These are phyloP conservation scores for Aegilops bicornis DNA, from an alignment of 176 grass and related monocot genomes.

Conservation along the genomic window DNA sequence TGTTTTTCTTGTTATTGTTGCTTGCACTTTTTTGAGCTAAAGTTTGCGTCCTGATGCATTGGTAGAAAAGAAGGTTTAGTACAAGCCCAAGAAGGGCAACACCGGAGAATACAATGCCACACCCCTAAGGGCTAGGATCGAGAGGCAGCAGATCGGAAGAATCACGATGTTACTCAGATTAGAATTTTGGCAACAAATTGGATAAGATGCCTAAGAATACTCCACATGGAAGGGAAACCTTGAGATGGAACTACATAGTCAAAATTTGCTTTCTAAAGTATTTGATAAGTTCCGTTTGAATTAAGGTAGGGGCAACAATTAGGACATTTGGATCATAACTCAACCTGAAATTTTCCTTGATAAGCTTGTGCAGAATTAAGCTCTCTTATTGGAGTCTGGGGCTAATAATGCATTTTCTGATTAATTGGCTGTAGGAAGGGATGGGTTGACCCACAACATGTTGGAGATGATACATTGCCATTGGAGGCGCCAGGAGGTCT, in stretches of 20 bases:
- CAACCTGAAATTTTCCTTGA: neutral
- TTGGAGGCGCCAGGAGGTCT: conserved; percentile 90
- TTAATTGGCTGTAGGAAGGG: conserved; percentile 66
- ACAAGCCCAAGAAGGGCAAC: neutral
- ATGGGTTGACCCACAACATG: conserved; percentile 99
- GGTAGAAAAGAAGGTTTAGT: too few species aligned
- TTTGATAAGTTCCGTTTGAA: neutral
- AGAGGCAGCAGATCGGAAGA: neutral
- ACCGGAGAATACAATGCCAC: neutral
- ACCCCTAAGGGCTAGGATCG: neutral
- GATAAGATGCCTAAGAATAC: neutral
- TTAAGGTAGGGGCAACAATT: neutral
- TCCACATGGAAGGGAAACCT: neutral
- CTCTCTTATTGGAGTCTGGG: conserved; percentile 4
- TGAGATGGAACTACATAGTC: neutral
- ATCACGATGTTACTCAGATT: neutral
- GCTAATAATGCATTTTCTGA: conserved; percentile 27
- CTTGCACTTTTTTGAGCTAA: neutral
- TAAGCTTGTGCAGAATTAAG: conserved; percentile 13
- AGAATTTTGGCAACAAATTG: neutral
- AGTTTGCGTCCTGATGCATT: too few species aligned
- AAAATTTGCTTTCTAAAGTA: neutral
- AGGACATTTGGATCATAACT: neutral
- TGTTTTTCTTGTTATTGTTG: neutral
- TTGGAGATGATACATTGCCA: conserved; percentile 95